Base-by-base conservation (phyloP, 2,329 filamentous ascomycete species). In the Diaporthe humulicola region DNA sequence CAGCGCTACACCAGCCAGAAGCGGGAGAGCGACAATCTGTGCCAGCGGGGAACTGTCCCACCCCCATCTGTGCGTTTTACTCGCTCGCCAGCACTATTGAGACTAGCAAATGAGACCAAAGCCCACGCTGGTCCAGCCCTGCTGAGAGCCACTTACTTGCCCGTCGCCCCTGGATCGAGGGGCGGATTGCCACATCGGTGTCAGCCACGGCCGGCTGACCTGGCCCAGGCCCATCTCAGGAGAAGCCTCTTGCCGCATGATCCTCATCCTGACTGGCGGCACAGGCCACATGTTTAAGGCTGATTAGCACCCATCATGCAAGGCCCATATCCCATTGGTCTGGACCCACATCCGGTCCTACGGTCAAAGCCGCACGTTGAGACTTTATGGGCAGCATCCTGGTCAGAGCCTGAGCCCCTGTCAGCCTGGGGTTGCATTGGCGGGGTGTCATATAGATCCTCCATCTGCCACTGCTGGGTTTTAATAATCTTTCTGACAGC, bases 1-100 rank as follows among this genome's bases (percentile, higher is more conserved):
- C 58, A 54, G 48, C 64, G 22, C n/a, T 17, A 54, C 33, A 19
- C 64, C 64, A 52, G 64, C 40, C 64, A 69, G 17, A 54, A 54
- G 48, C 64, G 48, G 64, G 48, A 69, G 64, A 69, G 48, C 64
- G 48, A 69, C 64, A 69, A 69, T 28, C 64, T n/a, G 48, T 69
- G 64, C 64, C 40, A 64, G 64, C 64, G 48, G 64, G 64, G 48
- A 69, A 52, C 30, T 69, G 64, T 69, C 48, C 64, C 64, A 54
- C 64, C 64, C 64, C 64, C 64, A 69, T 69, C 64, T 69, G 48
- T 54, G 64, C 64, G 33, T 22, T 40, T 15, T 64, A 48, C 60
- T 69, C 45, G 64, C 48, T 40, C 64, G n/a, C 48, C 28, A 54
- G 33, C n/a, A 54, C 64, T 54, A 69, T 69, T 69, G 33, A 52